These are phyloP conservation scores for Syncephalastrum contaminatum DNA, from an alignment of 371 early-diverging fungal species.

Conservation along the genomic window DNA sequence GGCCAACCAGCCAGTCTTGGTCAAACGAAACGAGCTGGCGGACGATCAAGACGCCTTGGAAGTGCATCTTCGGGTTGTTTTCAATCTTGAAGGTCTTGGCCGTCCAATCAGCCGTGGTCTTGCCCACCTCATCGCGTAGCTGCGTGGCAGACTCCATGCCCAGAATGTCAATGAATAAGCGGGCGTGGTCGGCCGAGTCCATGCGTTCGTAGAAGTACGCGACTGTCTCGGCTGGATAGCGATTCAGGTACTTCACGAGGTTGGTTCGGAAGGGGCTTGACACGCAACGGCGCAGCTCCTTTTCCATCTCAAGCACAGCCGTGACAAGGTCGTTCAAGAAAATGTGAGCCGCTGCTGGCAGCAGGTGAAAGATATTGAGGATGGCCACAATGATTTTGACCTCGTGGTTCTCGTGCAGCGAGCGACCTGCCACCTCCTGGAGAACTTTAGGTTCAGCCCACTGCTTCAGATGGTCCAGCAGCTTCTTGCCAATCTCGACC, in stretches of 20 bases:
- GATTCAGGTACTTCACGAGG: slow-evolving; percentile 85
- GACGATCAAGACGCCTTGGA: slow-evolving; percentile 68
- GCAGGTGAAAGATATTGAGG: slow-evolving; percentile 87
- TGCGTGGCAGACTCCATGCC: slow-evolving; percentile 61
- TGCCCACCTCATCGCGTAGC: slow-evolving; percentile 70
- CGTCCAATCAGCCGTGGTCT: slow-evolving; percentile 57
- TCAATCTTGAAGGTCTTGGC: slow-evolving; percentile 48
- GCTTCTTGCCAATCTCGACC: slow-evolving; percentile 95
- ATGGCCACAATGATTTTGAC: slow-evolving; percentile 94
- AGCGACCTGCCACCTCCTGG: slow-evolving; percentile 76
- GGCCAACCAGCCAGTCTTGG: slow-evolving; percentile 60
- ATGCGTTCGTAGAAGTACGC: slow-evolving; percentile 84
- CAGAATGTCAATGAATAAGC: slow-evolving; percentile 75
- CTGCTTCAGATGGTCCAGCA: slow-evolving; percentile 91
- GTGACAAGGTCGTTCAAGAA: slow-evolving; percentile 90
- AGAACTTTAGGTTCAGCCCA: slow-evolving; percentile 90
- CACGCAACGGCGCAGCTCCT: slow-evolving; percentile 70
- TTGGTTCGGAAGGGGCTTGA: slow-evolving; percentile 94
- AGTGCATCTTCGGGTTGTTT: slow-evolving; percentile 40
- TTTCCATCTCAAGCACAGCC: slow-evolving; percentile 83
- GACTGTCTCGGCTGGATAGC: slow-evolving; percentile 83
- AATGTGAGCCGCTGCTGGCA: slow-evolving; percentile 90
- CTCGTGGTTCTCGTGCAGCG: slow-evolving; percentile 86
- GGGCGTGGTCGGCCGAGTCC: slow-evolving; percentile 48
- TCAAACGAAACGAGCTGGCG: slow-evolving; percentile 55